Evolutionary conservation across 208 protist genomes (phyloP).

Genomic region (Trypanosoma congolense): DNA sequence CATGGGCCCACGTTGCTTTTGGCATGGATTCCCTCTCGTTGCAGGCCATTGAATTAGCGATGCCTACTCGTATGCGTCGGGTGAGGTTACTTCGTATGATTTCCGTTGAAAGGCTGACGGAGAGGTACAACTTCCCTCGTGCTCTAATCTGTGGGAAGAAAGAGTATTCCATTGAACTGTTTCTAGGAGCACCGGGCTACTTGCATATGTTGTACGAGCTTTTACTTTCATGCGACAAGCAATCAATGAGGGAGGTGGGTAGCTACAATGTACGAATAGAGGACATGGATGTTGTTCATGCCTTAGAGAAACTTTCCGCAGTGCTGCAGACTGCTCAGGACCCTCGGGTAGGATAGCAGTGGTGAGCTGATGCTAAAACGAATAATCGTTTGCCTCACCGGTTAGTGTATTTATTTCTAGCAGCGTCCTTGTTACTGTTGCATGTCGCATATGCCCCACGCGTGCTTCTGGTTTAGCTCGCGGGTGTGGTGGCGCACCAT

Average conservation of each 20-base stretch:
- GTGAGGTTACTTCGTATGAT: slow-evolving; percentile 13
- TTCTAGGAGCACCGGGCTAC: slow-evolving; percentile 70
- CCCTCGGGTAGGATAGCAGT: not conserved
- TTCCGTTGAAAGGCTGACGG: slow-evolving; percentile 10
- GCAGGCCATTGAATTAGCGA: slow-evolving; percentile 1
- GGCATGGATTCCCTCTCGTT: slow-evolving; percentile 15
- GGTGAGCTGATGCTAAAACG: too few relatives aligned
- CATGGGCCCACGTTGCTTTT: slow-evolving; percentile 25
- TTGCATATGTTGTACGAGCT: slow-evolving; percentile 33
- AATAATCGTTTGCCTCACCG: too few relatives aligned
- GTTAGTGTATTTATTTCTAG: too few relatives aligned
- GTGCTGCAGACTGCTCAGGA: slow-evolving; percentile 1
- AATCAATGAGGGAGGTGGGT: not conserved
- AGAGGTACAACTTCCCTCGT: slow-evolving; percentile 19
- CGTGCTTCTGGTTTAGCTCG: too few relatives aligned
- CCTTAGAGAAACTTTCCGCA: slow-evolving; percentile 8
- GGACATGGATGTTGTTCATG: slow-evolving; percentile 6
- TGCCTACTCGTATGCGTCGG: slow-evolving; percentile 5
- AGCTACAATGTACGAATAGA: slow-evolving; percentile 28
- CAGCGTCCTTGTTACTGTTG: too few relatives aligned
- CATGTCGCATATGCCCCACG: too few relatives aligned
- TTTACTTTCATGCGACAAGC: slow-evolving; percentile 15
- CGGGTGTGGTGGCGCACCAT: too few relatives aligned
- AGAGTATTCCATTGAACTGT: slow-evolving; percentile 36
- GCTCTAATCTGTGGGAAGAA: slow-evolving; percentile 20